Evolutionary conservation across 805 yeast genomes (phyloP).

Genomic region (Lachancea nothofagi): DNA sequence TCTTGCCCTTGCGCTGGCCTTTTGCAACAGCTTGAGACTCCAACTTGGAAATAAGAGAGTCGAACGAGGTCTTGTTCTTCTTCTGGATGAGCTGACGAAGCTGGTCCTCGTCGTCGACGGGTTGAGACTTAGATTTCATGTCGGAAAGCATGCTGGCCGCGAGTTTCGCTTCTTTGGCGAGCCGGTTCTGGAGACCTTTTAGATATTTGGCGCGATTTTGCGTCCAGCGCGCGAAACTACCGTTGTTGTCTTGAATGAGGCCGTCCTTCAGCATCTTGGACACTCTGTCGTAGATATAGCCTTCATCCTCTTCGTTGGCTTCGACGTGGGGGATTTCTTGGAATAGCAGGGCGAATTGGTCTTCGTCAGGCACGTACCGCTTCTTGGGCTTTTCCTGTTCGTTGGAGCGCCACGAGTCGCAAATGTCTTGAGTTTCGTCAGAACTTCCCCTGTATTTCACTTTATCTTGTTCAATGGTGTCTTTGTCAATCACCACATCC

Average conservation of each 20-base stretch:
- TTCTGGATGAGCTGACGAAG: constrained; percentile 45
- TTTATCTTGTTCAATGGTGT: constrained; percentile 65
- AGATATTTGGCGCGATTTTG: constrained; percentile 45
- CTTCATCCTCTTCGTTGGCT: constrained; percentile 52
- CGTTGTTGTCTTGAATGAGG: constrained; percentile 34
- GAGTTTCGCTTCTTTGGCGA: constrained; percentile 61
- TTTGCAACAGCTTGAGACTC: constrained; percentile 45
- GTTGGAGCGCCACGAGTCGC: constrained; percentile 45
- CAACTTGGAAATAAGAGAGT: constrained; percentile 41
- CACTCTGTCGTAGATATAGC: constrained; percentile 51
- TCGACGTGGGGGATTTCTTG: constrained; percentile 77
- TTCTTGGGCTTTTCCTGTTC: constrained; percentile 4
- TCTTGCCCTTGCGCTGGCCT: constrained; percentile 30
- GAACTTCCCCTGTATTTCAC: constrained; percentile 53
- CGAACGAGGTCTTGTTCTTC: constrained; percentile 40
- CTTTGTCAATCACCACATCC: constrained; percentile 49
- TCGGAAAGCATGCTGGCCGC: constrained; percentile 43
- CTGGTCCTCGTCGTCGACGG: constrained; percentile 35
- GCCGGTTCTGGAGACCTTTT: constrained; percentile 42
- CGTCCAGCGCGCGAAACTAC: constrained; percentile 46
- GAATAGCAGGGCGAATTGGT: constrained; percentile 64
- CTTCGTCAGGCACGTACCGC: constrained; percentile 34
- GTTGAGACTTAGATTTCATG: constrained; percentile 26
- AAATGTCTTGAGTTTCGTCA: constrained; percentile 60
- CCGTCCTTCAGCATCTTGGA: constrained; percentile 39